phyloP scores from a whole-genome alignment of 345 rosid species.

The Eucalyptus paniculata region DNA sequence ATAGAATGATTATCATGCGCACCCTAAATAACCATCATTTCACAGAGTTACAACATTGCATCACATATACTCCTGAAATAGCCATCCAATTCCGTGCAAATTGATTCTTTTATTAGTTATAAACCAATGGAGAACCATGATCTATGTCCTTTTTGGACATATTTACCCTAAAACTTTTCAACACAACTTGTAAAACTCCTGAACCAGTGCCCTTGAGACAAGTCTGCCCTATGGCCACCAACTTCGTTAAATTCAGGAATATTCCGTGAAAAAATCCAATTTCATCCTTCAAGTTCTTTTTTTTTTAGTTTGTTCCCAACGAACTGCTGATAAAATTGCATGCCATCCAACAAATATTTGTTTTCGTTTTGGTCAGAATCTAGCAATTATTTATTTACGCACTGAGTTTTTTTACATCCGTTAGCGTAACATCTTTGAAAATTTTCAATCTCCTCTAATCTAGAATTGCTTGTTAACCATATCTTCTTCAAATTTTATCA shows the following conservation, averaged over 20 bases:
- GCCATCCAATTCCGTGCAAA: background rate
- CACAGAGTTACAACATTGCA: background rate
- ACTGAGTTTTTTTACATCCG: background rate
- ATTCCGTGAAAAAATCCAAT: background rate
- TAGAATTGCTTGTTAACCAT: background rate
- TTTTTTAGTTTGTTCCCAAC: background rate
- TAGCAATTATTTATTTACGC: background rate
- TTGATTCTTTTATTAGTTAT: background rate
- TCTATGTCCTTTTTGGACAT: background rate
- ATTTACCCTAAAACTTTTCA: background rate
- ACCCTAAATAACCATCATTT: background rate
- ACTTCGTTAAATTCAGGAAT: background rate
- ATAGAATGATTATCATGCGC: no score
- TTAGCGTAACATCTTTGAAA: background rate
- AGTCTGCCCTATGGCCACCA: background rate
- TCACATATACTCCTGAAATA: background rate
- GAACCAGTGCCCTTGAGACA: background rate
- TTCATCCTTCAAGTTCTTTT: background rate
- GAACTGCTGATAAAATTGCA: no score
- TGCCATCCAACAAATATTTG: background rate
- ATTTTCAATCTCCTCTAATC: background rate
- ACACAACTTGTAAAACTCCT: background rate
- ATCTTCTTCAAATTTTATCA: background rate
- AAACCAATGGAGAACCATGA: background rate
- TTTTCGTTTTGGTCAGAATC: no score